Conservation (phyloP, 2,329 filamentous ascomycete species). For the Fusarium armeniacum region DNA sequence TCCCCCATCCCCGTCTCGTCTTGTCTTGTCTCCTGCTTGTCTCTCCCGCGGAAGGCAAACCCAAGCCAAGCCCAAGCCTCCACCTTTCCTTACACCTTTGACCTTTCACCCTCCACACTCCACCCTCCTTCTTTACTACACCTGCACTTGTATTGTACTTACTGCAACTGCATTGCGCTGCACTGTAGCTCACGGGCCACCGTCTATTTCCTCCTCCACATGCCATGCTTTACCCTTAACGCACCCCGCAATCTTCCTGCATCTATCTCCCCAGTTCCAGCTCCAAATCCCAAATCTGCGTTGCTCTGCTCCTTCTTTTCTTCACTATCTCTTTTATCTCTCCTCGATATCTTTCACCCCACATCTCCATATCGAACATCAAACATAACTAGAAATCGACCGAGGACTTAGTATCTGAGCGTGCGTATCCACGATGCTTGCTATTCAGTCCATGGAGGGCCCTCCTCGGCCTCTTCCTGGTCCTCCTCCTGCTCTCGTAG, state of each 20-base stretch:
- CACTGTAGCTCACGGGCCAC: conserved; percentile 45
- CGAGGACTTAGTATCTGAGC: conserved; percentile 36
- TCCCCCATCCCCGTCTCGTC: conserved; percentile 12
- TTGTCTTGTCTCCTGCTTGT: conserved; percentile 12
- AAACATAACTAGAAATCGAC: conserved; percentile 18
- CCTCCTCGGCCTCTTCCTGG: conserved; percentile 53
- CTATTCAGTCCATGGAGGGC: conserved; percentile 67
- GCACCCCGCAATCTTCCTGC: conserved; percentile 51
- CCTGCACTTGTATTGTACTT: conserved; percentile 2
- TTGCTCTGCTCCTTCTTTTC: conserved; percentile 26
- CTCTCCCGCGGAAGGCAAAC: conserved; percentile 25
- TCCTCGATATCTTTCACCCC: conserved; percentile 37
- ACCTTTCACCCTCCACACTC: conserved; percentile 32
- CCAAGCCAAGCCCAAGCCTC: conserved; percentile 4
- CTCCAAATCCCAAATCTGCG: conserved; percentile 42
- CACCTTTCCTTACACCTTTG: background rate
- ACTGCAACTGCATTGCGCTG: conserved; percentile 1
- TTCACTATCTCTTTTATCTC: conserved; percentile 38
- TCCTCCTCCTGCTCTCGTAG: conserved; percentile 47
- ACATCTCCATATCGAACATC: conserved; percentile 32
- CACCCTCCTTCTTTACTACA: conserved; percentile 31
- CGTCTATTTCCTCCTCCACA: conserved; percentile 49
- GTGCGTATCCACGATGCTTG: conserved; percentile 61
- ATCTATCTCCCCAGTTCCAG: conserved; percentile 51
- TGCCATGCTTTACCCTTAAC: conserved; percentile 47